Base-by-base conservation (phyloP, 345 rosid genomes). In the Moringa oleifera region DNA sequence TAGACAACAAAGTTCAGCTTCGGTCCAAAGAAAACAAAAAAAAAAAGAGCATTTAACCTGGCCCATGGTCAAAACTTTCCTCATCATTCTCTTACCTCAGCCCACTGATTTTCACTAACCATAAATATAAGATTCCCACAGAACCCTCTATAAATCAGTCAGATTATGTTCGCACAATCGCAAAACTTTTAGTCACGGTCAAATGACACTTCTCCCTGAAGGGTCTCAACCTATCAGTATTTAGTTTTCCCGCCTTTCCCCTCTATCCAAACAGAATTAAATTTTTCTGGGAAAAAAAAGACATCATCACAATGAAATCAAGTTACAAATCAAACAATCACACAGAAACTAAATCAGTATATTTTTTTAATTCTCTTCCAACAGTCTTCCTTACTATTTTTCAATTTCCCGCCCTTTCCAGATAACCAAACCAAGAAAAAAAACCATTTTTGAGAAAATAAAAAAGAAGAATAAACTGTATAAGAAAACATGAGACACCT, bases 81-180 rank as follows among this genome's bases (percentile, higher is more conserved):
- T 49, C 15, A 15, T 20, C 0, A 19, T 28, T 31, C 21, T 18
- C 20, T 19, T 33, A 18, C 0, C 16, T 18, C 63, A 62, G 68
- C 71, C 67, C 71, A 68, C 75, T 65, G 49, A 72, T 69, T 69
- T 72, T 56, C 8, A 8, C 5, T 28, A 28, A 28, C 33, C 33
- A 28, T 28, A 28, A 3, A 28, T 3, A 8, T 28, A 2, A 28
- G 33, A 28, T 28, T 28, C 33, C 33, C 33, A 28, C 3, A n/a
- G n/a, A n/a, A n/a, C n/a, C n/a, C n/a, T n/a, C n/a, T n/a, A n/a
- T n/a, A n/a, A n/a, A n/a, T n/a, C n/a, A n/a, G n/a, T n/a, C n/a
- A n/a, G n/a, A n/a, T n/a, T n/a, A n/a, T n/a, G n/a, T n/a, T n/a
- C n/a, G n/a, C n/a, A n/a, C n/a, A n/a, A n/a, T n/a, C n/a, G 33